Percentiles rank a stretch among this genome's conserved stretches.
Conservation (phyloP, 2,329 filamentous ascomycete genomes). For the Penicillium thymicola region DNA sequence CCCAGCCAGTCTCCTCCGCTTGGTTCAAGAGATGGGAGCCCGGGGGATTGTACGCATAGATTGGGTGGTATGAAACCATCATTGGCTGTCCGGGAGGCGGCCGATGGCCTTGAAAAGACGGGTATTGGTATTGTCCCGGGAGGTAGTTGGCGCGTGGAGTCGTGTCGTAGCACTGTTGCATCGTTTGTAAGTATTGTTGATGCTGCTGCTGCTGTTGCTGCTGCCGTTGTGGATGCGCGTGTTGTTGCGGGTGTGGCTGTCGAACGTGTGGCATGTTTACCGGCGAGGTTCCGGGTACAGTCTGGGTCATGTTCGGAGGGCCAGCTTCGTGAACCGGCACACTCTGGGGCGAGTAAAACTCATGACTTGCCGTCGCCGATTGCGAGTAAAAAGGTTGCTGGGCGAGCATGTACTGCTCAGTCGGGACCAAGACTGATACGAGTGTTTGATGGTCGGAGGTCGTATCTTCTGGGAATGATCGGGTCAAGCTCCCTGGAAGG, state of each 20-base stretch:
- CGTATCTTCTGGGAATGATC: conserved; percentile 37
- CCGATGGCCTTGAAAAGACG: conserved; percentile 28
- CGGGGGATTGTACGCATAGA: conserved; percentile 34
- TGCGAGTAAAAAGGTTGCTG: conserved; percentile 38
- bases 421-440: conserved; percentile 28
- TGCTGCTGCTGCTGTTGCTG: conserved; percentile 20
- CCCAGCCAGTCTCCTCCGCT: conserved; percentile 41
- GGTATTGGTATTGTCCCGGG: conserved; percentile 32
- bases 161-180: conserved; percentile 34
- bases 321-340: conserved; percentile 31
- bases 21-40: conserved; percentile 34
- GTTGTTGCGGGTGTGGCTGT: conserved; percentile 26
- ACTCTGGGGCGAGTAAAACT: conserved; percentile 37
- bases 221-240: conserved; percentile 17
- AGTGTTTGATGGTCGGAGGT: conserved; percentile 32
- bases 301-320: conserved; percentile 31
- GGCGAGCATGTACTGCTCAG: conserved; percentile 35
- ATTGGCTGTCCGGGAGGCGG: conserved; percentile 30
- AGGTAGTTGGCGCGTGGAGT: conserved; percentile 30
- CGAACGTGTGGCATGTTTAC: conserved; percentile 28
- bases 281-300: conserved; percentile 29
- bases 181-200: conserved; percentile 30
- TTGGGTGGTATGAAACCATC: conserved; percentile 33
- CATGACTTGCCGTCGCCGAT: conserved; percentile 33
- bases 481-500: conserved; percentile 32